These are phyloP conservation scores for Sugiyamaella grinbergsii DNA, from an alignment of 1,139 yeast species.

Conservation along the genomic window DNA sequence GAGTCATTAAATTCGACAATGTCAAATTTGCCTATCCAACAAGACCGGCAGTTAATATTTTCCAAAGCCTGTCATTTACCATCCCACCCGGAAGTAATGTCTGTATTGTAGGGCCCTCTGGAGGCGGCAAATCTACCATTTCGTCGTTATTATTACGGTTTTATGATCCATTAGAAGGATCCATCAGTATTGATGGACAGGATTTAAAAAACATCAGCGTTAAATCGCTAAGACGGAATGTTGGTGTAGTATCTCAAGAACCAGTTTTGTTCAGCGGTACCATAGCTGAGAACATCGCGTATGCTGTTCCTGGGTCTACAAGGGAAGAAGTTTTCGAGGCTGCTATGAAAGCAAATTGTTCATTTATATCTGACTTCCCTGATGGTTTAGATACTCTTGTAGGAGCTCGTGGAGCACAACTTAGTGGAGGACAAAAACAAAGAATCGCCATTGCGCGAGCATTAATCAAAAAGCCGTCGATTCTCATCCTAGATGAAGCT, in stretches of 20 bases:
- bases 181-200: conserved; percentile 67
- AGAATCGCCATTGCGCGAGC: conserved; percentile 84
- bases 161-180: conserved; percentile 74
- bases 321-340: conserved; percentile 70
- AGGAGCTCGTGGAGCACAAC: conserved; percentile 83
- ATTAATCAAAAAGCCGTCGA: conserved; percentile 68
- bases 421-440: conserved; percentile 89
- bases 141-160: conserved; percentile 76
- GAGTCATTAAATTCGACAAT: conserved; percentile 61
- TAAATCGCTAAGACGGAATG: conserved; percentile 67
- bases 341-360: conserved; percentile 76
- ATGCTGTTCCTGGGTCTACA: conserved; percentile 64
- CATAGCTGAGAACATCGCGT: conserved; percentile 79
- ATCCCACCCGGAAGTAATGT: conserved; percentile 85
- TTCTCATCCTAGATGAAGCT: conserved; percentile 77
- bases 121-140: conserved; percentile 92
- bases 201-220: conserved; percentile 68
- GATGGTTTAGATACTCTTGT: conserved; percentile 79
- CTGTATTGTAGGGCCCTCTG: conserved; percentile 95
- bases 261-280: conserved; percentile 92
- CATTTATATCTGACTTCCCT: conserved; percentile 73
- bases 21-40: conserved; percentile 84
- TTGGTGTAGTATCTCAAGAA: conserved; percentile 93
- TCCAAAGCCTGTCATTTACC: conserved; percentile 62
- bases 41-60: conserved; percentile 71